A percentile compares a stretch with the other conserved stretches of the same genome.
These are phyloP conservation scores for Puya raimondii DNA, from an alignment of 176 grass and related monocot species.

Conservation along the genomic window DNA sequence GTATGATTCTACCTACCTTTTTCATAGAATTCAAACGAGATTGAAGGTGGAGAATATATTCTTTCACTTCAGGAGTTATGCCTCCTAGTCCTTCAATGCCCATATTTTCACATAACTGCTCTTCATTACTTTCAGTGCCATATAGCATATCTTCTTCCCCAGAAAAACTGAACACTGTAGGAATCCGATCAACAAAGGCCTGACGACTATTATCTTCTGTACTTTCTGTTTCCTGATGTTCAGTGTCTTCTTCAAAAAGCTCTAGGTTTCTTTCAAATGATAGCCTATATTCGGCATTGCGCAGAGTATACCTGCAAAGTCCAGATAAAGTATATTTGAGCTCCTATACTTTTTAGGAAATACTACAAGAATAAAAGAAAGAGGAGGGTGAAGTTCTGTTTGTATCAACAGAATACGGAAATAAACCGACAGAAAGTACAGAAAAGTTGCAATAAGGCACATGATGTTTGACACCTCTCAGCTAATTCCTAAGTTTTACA, in stretches of 20 bases:
- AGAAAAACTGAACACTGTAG: constrained; percentile 40
- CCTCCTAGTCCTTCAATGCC: constrained; percentile 38
- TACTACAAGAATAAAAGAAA: background rate
- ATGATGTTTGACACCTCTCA: no score
- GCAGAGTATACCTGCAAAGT: constrained; percentile 64
- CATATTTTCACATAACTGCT: constrained; percentile 30
- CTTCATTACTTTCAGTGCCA: constrained; percentile 29
- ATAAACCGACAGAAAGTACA: background rate
- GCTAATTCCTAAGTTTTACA: no score
- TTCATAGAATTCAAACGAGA: constrained; percentile 69
- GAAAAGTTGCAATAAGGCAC: background rate
- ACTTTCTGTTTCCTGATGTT: constrained; percentile 31
- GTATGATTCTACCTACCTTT: constrained; percentile 55
- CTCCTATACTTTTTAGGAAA: background rate
- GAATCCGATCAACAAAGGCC: constrained; percentile 38
- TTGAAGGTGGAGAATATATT: constrained; percentile 66
- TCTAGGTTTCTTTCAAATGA: constrained; percentile 91
- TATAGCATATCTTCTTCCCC: constrained; percentile 28
- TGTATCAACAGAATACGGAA: background rate
- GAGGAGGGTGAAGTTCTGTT: background rate
- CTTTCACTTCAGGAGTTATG: constrained; percentile 55
- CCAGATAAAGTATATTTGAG: constrained; percentile 9
- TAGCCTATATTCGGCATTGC: constrained; percentile 89
- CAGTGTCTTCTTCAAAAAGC: constrained; percentile 47
- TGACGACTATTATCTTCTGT: constrained; percentile 30